These are phyloP conservation scores for Epicoccum sorghinum DNA, from an alignment of 2,329 filamentous ascomycete genomes.

Conservation along the genomic window DNA sequence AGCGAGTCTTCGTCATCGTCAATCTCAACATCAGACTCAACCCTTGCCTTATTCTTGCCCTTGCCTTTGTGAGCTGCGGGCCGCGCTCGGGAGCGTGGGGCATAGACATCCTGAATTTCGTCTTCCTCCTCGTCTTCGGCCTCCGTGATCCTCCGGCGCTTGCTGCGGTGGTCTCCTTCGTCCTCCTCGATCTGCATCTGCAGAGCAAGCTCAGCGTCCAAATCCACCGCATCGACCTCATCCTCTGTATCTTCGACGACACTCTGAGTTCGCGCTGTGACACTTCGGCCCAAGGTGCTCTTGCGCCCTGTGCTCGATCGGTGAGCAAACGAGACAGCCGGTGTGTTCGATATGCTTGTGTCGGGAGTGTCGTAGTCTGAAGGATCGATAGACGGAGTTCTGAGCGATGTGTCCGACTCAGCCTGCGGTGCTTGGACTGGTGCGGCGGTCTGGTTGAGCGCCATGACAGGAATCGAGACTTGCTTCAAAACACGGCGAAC, in stretches of 20 bases:
- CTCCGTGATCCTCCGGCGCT: constrained; percentile 44
- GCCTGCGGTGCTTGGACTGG: constrained; percentile 17
- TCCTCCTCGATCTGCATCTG: constrained; percentile 63
- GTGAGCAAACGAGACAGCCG: constrained; percentile 49
- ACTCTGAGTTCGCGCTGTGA: constrained; percentile 26
- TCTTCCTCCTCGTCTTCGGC: constrained; percentile 34
- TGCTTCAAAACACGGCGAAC: constrained; percentile 40
- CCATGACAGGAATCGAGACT: constrained; percentile 39
- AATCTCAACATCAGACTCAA: constrained; percentile 2
- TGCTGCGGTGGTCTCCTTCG: constrained; percentile 47
- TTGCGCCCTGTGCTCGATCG: constrained; percentile 32
- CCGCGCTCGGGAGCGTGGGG: constrained; percentile 1
- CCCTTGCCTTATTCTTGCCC: constrained; percentile 35
- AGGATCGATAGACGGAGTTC: constrained; percentile 42
- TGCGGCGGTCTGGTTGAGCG: constrained; percentile 8
- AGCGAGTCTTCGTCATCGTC: constrained; percentile 17
- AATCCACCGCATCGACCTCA: constrained; percentile 43
- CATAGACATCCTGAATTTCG: neutral
- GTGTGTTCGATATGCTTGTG: constrained; percentile 65
- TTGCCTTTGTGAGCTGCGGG: constrained; percentile 27
- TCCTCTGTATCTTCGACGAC: constrained; percentile 36
- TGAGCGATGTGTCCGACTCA: constrained; percentile 34
- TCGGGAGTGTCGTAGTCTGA: constrained; percentile 66
- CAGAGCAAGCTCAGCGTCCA: constrained; percentile 62
- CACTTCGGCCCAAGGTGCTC: constrained; percentile 27